These are phyloP conservation scores for Solanum lycopersicoides DNA, from an alignment of 257 asterid genomes.

Conservation along the genomic window DNA sequence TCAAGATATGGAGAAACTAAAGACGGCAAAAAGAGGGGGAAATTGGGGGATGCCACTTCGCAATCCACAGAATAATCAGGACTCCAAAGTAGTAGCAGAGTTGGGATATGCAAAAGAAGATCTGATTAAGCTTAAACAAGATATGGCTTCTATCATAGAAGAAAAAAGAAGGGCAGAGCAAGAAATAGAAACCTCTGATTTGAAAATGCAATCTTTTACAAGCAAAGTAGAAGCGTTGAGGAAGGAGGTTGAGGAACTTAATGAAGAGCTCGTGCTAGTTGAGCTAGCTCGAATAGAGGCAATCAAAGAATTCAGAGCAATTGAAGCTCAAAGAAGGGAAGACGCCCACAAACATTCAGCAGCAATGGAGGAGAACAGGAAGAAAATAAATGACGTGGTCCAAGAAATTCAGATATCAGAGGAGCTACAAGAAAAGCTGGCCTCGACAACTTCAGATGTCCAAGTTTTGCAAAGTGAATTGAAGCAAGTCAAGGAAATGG, in stretches of 20 bases:
- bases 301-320: slow-evolving; percentile 45
- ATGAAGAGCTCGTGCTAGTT: slow-evolving; percentile 75
- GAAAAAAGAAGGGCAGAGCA: slow-evolving; percentile 52
- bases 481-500: slow-evolving; percentile 36
- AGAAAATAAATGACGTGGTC: slow-evolving; percentile 21
- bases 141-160: slow-evolving; percentile 56
- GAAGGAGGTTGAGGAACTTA: slow-evolving; percentile 38
- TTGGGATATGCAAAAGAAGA: slow-evolving; percentile 36
- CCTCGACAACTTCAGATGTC: slow-evolving; percentile 39
- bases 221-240: slow-evolving; percentile 29
- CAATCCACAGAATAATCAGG: slow-evolving; percentile 11
- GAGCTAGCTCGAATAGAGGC: slow-evolving; percentile 92
- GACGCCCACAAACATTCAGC: slow-evolving; percentile 20
- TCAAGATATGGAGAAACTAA: slow-evolving; percentile 33
- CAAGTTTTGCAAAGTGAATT: slow-evolving; percentile 39
- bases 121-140: slow-evolving; percentile 60
- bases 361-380: slow-evolving; percentile 29
- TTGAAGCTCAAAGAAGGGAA: slow-evolving; percentile 38
- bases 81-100: slow-evolving; percentile 35
- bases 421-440: slow-evolving; percentile 40
- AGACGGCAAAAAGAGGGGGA: slow-evolving; percentile 17
- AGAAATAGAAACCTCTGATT: slow-evolving; percentile 25
- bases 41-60: slow-evolving; percentile 4
- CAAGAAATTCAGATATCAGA: slow-evolving; percentile 26
- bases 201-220: slow-evolving; percentile 14